Evolutionary conservation across 352 stramenopile species (phyloP), one percentile per base, ranked within the genome.

Genomic region (Phytopythium ostracodes): DNA sequence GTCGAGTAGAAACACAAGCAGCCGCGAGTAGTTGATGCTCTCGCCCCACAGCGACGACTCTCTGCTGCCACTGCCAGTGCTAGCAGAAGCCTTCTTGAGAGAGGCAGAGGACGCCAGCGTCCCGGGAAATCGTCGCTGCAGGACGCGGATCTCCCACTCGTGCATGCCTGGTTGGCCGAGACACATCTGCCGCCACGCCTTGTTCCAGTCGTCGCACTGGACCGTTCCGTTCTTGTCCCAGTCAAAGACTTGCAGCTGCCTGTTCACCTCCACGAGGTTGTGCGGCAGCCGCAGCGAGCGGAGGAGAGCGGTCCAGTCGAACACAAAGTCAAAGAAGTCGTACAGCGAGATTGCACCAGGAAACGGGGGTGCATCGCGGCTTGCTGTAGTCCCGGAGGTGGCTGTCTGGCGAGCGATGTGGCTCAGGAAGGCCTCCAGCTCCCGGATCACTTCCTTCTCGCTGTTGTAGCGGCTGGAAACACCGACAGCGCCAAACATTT

Each of bases 1-100:
- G 4, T 84, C 75, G 9, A 82, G 43, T n/a, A 89, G 59, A 56
- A 76, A 81, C 24, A 86, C 71, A 0, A 89, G 51, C 36, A 89
- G 55, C 4, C 66, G 72, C 22, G 70, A 64, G 46, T 84, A 89
- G 33, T 86, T 71, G 12, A 89, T 82, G 4, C 47, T 66, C 24
- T 53, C 15, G 15, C 25, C 14, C 54, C 36, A 60, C 2, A 60
- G 18, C 3, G 50, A 56, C 7, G 50, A 29, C 50, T 20, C 31
- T 38, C 27, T 20, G 22, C 17, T 24, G 27, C 15, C 25, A 14
- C 50, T 4, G n/a, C 46, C 14, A 24, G 8, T 15, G 11, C 9
- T 56, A 1, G 17, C 22, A 22, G 54, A 25, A 15, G 14, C 15
- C 33, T 46, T 60, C 35, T 18, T 25, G 1, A 36, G 18, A 12